phyloP scores from a whole-genome alignment of 2,329 filamentous ascomycete species.

The Salinomyces thailandicus region DNA sequence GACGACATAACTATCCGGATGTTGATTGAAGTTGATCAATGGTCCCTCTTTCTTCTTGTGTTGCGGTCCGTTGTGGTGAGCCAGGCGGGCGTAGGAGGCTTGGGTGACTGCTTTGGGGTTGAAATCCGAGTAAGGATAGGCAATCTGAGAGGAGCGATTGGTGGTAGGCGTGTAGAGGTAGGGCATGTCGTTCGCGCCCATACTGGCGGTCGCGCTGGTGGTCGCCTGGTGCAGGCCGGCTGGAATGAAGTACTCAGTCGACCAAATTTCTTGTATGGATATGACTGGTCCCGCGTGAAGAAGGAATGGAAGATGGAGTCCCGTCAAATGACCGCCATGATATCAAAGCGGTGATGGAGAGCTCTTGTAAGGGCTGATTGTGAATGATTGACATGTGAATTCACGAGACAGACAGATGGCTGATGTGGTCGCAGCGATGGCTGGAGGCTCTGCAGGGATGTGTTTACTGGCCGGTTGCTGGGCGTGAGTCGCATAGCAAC shows the following conservation, averaged over 20 bases:
- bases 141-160: constrained; percentile 39
- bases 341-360: too few species aligned
- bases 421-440: too few species aligned
- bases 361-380: too few species aligned
- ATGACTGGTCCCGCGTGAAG: too few species aligned
- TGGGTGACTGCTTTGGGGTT: constrained; percentile 80
- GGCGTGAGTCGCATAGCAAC: too few species aligned
- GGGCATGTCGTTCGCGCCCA: constrained; percentile 4
- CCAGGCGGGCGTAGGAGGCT: constrained; percentile 54
- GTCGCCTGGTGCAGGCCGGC: background rate
- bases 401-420: too few species aligned
- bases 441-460: too few species aligned
- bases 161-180: constrained; percentile 32
- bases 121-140: constrained; percentile 49
- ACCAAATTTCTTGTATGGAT: too few species aligned
- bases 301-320: too few species aligned
- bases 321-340: too few species aligned
- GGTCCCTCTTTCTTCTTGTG: constrained; percentile 63
- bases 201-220: background rate
- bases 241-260: constrained; percentile 1
- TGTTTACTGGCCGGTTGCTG: too few species aligned
- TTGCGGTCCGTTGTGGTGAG: constrained; percentile 30
- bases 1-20: constrained; percentile 66
- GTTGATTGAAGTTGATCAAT: constrained; percentile 69
- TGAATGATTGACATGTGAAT: too few species aligned